phyloP scores from a whole-genome alignment of 2,329 filamentous ascomycete species.

The Fusarium staphyleae region DNA sequence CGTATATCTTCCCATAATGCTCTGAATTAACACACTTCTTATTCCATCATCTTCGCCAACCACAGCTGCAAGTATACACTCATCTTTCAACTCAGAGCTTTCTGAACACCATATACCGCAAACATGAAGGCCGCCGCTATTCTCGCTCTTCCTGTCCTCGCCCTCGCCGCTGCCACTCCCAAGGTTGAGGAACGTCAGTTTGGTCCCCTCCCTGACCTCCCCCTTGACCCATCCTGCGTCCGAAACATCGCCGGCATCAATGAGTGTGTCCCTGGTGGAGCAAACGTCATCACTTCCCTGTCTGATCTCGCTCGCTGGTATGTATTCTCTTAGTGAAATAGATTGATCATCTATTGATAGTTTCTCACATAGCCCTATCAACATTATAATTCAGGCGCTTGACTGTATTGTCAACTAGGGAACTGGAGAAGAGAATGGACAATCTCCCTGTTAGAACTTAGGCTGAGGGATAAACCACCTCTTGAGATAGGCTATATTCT shows the following conservation, averaged over 20 bases:
- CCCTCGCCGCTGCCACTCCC: conserved; percentile 14
- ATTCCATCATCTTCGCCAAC: conserved; percentile 4
- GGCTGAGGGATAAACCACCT: background rate
- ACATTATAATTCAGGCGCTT: background rate
- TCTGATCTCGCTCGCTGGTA: background rate
- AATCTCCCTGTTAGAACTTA: background rate
- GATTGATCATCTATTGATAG: background rate
- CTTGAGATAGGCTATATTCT: background rate
- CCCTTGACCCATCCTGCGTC: fast-evolving
- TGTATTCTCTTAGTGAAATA: background rate
- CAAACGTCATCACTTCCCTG: background rate
- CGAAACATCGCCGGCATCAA: fast-evolving
- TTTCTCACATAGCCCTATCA: background rate
- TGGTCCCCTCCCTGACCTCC: background rate
- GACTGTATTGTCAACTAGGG: background rate
- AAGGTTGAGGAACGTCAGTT: conserved; percentile 9
- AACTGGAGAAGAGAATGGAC: too few relatives aligned
- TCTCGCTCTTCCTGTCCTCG: conserved; percentile 12
- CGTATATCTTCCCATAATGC: fast-evolving
- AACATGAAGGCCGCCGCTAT: conserved; percentile 18
- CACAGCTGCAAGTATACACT: background rate
- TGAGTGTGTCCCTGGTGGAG: fast-evolving
- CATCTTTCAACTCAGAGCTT: background rate
- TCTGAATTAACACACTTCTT: background rate
- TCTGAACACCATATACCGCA: background rate